phyloP scores from a whole-genome alignment of 352 stramenopile species.

The Phytophthora crassamura region DNA sequence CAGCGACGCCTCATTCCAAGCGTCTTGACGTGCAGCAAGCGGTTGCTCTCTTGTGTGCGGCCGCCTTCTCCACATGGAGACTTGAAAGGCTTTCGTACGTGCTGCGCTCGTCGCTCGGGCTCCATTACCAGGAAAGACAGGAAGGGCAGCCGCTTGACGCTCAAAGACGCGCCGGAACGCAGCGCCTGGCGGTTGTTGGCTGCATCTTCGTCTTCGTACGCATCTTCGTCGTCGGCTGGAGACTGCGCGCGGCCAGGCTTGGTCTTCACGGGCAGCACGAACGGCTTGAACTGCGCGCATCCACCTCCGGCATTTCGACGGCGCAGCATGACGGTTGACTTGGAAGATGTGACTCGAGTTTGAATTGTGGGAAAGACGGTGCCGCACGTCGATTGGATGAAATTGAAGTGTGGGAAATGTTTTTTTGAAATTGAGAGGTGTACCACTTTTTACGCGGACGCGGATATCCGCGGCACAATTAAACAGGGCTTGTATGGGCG shows the following conservation, averaged over 20 bases:
- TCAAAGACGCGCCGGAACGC: slow-evolving; percentile 54
- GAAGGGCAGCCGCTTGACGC: slow-evolving; percentile 83
- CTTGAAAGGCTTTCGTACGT: slow-evolving; percentile 77
- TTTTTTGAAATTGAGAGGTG: too few relatives aligned
- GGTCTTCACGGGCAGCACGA: slow-evolving; percentile 73
- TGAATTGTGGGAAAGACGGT: slow-evolving; percentile 16
- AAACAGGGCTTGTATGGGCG: too few relatives aligned
- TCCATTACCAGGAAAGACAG: slow-evolving; percentile 83
- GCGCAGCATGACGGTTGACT: slow-evolving; percentile 56
- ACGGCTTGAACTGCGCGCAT: slow-evolving; percentile 73
- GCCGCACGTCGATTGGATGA: slow-evolving; percentile 14
- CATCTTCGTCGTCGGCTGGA: slow-evolving; percentile 29
- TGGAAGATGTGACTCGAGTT: background rate
- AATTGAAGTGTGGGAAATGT: too few relatives aligned
- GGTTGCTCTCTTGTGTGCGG: slow-evolving; percentile 78
- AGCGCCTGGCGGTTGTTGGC: slow-evolving; percentile 60
- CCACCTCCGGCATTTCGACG: slow-evolving; percentile 29
- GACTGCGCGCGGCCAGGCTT: slow-evolving; percentile 4
- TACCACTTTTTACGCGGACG: too few relatives aligned
- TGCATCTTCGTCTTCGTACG: slow-evolving; percentile 45
- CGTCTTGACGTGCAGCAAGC: slow-evolving; percentile 82
- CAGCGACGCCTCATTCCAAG: slow-evolving; percentile 82
- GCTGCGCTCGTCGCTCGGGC: slow-evolving; percentile 57
- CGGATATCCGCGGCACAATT: too few relatives aligned
- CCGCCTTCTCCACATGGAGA: slow-evolving; percentile 67